A percentile compares a stretch with the other conserved stretches of the same genome.
These are phyloP conservation scores for Geranium rotundifolium DNA, from an alignment of 345 rosid genomes.

Conservation along the genomic window DNA sequence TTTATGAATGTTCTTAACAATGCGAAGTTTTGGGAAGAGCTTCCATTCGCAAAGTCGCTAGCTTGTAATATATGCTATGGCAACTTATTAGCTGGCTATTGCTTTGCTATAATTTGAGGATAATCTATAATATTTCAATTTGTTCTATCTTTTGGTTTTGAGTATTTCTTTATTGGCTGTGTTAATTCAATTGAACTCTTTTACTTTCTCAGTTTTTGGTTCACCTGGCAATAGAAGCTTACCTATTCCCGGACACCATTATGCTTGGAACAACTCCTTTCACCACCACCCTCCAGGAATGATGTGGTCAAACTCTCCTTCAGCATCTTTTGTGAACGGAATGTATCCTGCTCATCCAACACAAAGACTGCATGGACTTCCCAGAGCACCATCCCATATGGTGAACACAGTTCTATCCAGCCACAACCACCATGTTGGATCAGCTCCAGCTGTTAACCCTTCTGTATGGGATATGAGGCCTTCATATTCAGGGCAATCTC, in stretches of 20 bases:
- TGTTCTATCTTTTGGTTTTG: too few species aligned
- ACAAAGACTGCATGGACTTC: constrained; percentile 29
- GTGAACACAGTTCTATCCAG: constrained; percentile 15
- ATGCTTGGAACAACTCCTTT: constrained; percentile 35
- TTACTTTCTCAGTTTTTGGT: constrained; percentile 31
- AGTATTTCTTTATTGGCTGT: not conserved
- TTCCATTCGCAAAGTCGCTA: not conserved
- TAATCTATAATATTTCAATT: not conserved
- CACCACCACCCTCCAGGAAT: constrained; percentile 26
- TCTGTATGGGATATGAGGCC: constrained; percentile 37
- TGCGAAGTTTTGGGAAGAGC: not conserved
- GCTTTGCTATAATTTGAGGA: not conserved
- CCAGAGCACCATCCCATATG: constrained; percentile 31
- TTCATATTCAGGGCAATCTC: constrained; percentile 37
- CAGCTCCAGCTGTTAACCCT: constrained; percentile 40
- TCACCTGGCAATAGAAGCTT: constrained; percentile 28
- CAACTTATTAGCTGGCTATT: too few species aligned
- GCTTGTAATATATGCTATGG: not conserved
- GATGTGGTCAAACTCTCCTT: constrained; percentile 51
- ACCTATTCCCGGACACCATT: constrained; percentile 27
- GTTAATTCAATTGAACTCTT: constrained; percentile 4
- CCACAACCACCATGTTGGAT: constrained; percentile 40
- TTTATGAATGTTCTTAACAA: too few species aligned
- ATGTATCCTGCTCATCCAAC: constrained; percentile 22
- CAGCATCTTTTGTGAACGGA: constrained; percentile 29